Base-by-base conservation (phyloP, 116 monocot species). In the Phalaenopsis hybrid region DNA sequence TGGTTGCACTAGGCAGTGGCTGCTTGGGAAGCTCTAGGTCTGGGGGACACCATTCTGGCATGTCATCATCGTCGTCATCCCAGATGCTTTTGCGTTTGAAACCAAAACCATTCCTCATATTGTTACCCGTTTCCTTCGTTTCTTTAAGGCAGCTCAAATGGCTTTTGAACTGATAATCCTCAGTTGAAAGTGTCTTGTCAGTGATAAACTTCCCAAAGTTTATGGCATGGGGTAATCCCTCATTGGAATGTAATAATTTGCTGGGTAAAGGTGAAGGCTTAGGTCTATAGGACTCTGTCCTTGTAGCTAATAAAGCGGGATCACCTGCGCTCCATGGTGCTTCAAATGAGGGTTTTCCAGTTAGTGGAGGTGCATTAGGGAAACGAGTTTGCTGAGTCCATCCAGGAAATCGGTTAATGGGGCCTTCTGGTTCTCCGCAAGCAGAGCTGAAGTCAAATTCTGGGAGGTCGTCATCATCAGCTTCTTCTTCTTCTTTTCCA, bases 11-110 rank as follows among this genome's bases (percentile, higher is more conserved):
- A 10, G 37, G 73, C n/a, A 33, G 75, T 20, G 75, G 46, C 45
- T 61, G 61, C 12, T 86, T 70, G 50, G 51, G 31, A 44, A 57
- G 37, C 28, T 87, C 84, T 16, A 86, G 13, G 23, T 85, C 82
- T 25, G 92, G 92, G 25, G 91, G 91, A 37, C 85, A 81, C 92
- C 94, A 92, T 83, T 94, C 94, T 13, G 94, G 94, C 90, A 92
- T 94, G 78, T 92, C 94, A 43, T 93, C 93, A 9, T 88, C 91
- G 23, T 93, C 91, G 16, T 77, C 77, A 37, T 89, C 86, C 89
- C 87, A 89, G 49, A 23, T 5, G n/a, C 21, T 85, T 79, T 83
- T 89, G 37, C 59, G 63, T 73, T 49, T 9, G 5, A 61, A 59
- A 72, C 52, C 70, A 23, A 28, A 15, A 21, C 73, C 51, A 34